Base-by-base conservation (phyloP, 345 rosid genomes). In the Populus nigra region DNA sequence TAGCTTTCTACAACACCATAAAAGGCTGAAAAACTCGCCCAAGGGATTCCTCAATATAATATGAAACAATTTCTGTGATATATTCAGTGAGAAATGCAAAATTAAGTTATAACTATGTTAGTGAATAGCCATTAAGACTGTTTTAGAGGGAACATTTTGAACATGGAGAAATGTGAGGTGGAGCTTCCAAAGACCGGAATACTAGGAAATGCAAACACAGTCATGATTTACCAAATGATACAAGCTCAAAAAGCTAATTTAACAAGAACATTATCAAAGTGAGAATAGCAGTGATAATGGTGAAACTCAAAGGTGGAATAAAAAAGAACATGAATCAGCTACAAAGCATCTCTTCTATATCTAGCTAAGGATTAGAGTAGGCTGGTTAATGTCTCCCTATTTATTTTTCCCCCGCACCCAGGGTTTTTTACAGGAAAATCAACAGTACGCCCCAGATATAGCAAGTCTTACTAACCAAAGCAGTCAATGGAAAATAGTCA, bases 401-500 rank as follows among this genome's bases (percentile, higher is more conserved):
- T 53, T 53, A 53, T 39, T 7, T 17, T 22, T 17, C 65, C 39
- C 31, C 45, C 39, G 15, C 75, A 88, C 94, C 86, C 77, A 95
- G 9, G 18, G 20, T 20, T 53, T 20, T 53, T 53, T 18, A 5
- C 20, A 7, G 20, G n/a, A 53, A 53, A 53, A 18, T 53, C 59
- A 53, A 20, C 20, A 53, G 59, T 7, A 18, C 9, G n/a, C 59
- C 59, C 57, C 59, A 20, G 59, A 53, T 17, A 53, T 53, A 53
- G 59, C n/a, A 18, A 18, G 23, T 20, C 59, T 53, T 53, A 53
- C 59, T 53, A 53, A 53, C 99, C 98, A 95, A 85, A 69, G 99
- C 99, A 65, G 98, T 95, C 85, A 93, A 80, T 35, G 99, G 97
- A 73, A 95, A 91, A 88, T 91, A 95, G 81, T 95, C 99, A 78